phyloP scores from a whole-genome alignment of 2,329 filamentous ascomycete species.

The Exophiala sideris region DNA sequence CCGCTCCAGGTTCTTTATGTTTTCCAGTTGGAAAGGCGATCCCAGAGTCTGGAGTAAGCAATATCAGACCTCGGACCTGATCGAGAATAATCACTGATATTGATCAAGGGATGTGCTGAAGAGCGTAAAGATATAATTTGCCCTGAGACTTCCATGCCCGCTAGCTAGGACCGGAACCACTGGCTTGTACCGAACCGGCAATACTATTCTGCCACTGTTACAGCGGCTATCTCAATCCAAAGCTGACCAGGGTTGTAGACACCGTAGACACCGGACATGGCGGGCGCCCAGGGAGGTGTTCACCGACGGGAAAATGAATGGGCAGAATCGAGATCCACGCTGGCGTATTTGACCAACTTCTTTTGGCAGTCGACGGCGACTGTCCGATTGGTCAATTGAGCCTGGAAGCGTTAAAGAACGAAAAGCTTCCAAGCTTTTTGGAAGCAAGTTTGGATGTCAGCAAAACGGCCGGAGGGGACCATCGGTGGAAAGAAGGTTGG shows the following conservation, averaged over 20 bases:
- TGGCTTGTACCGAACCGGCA: conserved; percentile 12
- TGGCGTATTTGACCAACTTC: not conserved
- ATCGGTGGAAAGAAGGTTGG: conserved; percentile 2
- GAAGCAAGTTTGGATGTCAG: conserved; percentile 16
- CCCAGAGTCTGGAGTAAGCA: conserved; percentile 16
- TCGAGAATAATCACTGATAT: too few species aligned
- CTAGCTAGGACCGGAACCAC: conserved; percentile 13
- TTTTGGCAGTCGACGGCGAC: not conserved
- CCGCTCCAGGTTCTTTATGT: conserved; percentile 3
- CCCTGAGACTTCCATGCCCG: conserved; percentile 8
- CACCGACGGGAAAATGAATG: conserved; percentile 21
- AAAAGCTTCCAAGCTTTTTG: conserved; percentile 13
- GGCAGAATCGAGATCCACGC: conserved; percentile 1
- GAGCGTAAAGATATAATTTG: conserved; percentile 19
- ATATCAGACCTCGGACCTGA: too few species aligned
- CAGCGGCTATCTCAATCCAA: not conserved
- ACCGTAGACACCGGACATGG: not conserved
- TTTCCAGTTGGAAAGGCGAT: not conserved
- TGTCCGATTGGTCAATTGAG: not conserved
- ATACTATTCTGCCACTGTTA: conserved; percentile 23
- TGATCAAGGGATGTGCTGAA: not conserved
- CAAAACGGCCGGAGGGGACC: conserved; percentile 13
- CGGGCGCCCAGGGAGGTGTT: conserved; percentile 6
- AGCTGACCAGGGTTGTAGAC: not conserved
- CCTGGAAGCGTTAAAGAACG: not conserved